A percentile compares a stretch with the other conserved stretches of the same genome.
phyloP scores from a whole-genome alignment of 2,329 filamentous ascomycete genomes.

The Pseudogymnoascus sp. region DNA sequence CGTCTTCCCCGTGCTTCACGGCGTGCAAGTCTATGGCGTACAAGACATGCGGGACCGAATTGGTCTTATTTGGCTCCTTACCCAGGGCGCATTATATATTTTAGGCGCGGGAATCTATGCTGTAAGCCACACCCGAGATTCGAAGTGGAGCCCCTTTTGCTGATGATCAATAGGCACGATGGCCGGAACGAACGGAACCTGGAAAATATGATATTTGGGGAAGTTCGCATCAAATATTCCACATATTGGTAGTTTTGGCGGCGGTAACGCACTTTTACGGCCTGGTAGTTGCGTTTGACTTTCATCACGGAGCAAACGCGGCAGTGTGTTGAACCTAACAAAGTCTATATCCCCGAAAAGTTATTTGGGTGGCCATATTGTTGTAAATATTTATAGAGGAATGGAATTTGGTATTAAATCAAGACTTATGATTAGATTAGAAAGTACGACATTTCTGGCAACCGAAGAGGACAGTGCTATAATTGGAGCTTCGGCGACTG shows the following conservation, averaged over 20 bases:
- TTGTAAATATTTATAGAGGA: not conserved
- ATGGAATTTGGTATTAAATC: not conserved
- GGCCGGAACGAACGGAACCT: constrained; percentile 75
- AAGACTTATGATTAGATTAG: not conserved
- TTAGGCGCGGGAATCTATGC: constrained; percentile 82
- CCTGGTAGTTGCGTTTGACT: constrained; percentile 78
- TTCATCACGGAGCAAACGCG: constrained; percentile 55
- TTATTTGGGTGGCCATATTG: not conserved
- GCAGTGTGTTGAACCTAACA: not conserved
- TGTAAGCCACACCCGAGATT: constrained; percentile 40
- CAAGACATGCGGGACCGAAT: constrained; percentile 63
- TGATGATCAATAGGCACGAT: constrained; percentile 51
- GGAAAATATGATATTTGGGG: constrained; percentile 86
- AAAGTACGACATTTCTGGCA: not conserved
- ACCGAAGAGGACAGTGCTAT: not conserved
- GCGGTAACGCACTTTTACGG: constrained; percentile 76
- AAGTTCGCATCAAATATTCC: constrained; percentile 93
- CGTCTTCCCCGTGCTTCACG: constrained; percentile 76
- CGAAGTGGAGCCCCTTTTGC: not conserved
- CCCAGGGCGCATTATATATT: constrained; percentile 80
- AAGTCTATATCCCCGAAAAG: not conserved
- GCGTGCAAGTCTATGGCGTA: constrained; percentile 61
- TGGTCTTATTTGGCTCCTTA: constrained; percentile 71
- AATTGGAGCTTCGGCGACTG: constrained; percentile 8
- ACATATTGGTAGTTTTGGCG: constrained; percentile 78